phyloP scores from a whole-genome alignment of 306 rosid species.

The Quercus bicolor region DNA sequence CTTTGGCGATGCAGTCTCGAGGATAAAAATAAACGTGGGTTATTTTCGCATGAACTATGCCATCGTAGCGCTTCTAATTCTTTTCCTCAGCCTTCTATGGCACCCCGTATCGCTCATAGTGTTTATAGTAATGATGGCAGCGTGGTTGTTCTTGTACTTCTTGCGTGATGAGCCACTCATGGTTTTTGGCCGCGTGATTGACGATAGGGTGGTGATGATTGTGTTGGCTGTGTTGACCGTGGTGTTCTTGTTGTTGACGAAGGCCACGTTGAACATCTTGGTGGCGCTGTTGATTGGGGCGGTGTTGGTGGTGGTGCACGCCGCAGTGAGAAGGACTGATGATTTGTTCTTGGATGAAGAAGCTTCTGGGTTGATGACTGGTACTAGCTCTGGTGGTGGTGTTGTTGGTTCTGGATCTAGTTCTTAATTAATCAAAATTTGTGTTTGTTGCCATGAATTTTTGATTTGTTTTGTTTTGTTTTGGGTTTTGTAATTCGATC shows the following conservation, averaged over 20 bases:
- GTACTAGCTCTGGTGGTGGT: not conserved
- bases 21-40: constrained; percentile 39
- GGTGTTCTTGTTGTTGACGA: constrained; percentile 56
- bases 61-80: constrained; percentile 39
- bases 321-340: not conserved
- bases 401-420: constrained; percentile 24
- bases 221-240: constrained; percentile 53
- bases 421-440: not conserved
- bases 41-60: constrained; percentile 85
- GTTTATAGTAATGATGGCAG: constrained; percentile 44
- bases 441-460: not conserved
- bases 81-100: constrained; percentile 75
- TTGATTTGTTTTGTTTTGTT: no score
- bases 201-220: constrained; percentile 60
- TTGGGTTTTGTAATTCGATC: not conserved
- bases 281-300: constrained; percentile 3
- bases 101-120: constrained; percentile 88
- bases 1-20: constrained; percentile 24
- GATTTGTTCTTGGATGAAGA: not conserved
- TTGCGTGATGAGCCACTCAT: constrained; percentile 79
- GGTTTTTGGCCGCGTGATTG: constrained; percentile 41
- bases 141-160: constrained; percentile 83
- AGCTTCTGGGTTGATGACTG: constrained; percentile 42
- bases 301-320: not conserved
- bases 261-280: constrained; percentile 55